Conservation (phyloP, 805 yeast genomes). For the Candida michaelii region DNA sequence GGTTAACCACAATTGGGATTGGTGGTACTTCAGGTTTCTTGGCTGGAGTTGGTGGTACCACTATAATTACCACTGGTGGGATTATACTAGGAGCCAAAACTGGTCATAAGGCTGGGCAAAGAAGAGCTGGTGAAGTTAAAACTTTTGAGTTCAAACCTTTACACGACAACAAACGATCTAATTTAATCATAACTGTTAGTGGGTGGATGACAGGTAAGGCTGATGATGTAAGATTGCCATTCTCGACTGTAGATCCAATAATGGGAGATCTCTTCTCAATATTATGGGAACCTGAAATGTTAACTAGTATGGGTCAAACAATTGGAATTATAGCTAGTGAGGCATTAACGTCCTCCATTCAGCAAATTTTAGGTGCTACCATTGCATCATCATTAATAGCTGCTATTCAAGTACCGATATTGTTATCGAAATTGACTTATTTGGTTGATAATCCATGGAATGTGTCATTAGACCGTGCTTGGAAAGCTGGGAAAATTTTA, state of each 20-base stretch:
- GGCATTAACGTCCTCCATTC: constrained; percentile 87
- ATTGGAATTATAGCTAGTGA: constrained; percentile 91
- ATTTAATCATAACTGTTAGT: constrained; percentile 81
- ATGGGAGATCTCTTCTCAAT: constrained; percentile 95
- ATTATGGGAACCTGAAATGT: constrained; percentile 98
- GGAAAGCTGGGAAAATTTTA: constrained; percentile 89
- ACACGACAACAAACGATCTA: constrained; percentile 86
- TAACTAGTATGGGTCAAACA: constrained; percentile 94
- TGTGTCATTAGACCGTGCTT: constrained; percentile 93
- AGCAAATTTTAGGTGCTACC: constrained; percentile 92
- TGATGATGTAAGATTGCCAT: constrained; percentile 96
- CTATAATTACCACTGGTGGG: constrained; percentile 89
- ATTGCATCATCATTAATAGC: constrained; percentile 87
- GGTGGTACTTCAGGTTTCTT: constrained; percentile 90
- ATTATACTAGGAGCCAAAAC: constrained; percentile 88
- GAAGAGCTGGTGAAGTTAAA: constrained; percentile 86
- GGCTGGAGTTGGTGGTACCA: constrained; percentile 97
- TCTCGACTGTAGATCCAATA: constrained; percentile 94
- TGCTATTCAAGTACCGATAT: constrained; percentile 90
- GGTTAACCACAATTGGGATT: constrained; percentile 90
- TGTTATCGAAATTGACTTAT: constrained; percentile 83
- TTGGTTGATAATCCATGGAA: constrained; percentile 97
- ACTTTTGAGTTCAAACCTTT: constrained; percentile 93
- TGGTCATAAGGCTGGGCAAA: constrained; percentile 80
- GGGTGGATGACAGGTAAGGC: constrained; percentile 97